Base-by-base conservation (phyloP, 1,284 basidiomycete genomes). In the Gymnopus androsaceus region DNA sequence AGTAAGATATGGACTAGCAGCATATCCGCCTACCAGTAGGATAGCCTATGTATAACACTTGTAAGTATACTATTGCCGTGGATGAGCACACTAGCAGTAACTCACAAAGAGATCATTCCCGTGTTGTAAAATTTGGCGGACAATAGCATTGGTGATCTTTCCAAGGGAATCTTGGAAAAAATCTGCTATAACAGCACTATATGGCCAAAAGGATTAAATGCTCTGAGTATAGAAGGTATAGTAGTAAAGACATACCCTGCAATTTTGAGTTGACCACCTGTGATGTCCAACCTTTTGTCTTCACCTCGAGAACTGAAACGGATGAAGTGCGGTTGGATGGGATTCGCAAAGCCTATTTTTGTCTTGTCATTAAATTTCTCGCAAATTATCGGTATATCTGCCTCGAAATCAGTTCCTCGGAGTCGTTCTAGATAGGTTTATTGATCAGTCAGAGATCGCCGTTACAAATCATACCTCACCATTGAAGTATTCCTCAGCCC, bases 21-120 rank as follows among this genome's bases (percentile, higher is more conserved):
- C 58, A 51, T 61, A 62, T 17, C 51, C 58, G 12, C 69, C 69
- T 9, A 69, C 67, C 11, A 67, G 56, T 47, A 67, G 54, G 8
- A 63, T 57, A 11, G 46, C 59, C 66, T 62, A n/a, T n/a, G n/a
- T n/a, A n/a, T n/a, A n/a, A n/a, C n/a, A n/a, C n/a, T n/a, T n/a
- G n/a, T n/a, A n/a, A n/a, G n/a, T n/a, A n/a, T n/a, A n/a, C n/a
- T n/a, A n/a, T n/a, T n/a, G n/a, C n/a, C n/a, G n/a, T n/a, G n/a
- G n/a, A n/a, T n/a, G n/a, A n/a, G n/a, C n/a, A n/a, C n/a, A n/a
- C n/a, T n/a, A n/a, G n/a, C n/a, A 31, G 11, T 21, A 4, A 19
- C 33, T 33, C 17, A 54, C 52, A 17, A 19, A 15, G 25, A 54
- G 9, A 12, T n/a, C 27, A 7, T 23, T 17, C 31, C 31, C 41